phyloP scores from a whole-genome alignment of 2,329 filamentous ascomycete genomes.

The Dactylonectria macrodidyma region DNA sequence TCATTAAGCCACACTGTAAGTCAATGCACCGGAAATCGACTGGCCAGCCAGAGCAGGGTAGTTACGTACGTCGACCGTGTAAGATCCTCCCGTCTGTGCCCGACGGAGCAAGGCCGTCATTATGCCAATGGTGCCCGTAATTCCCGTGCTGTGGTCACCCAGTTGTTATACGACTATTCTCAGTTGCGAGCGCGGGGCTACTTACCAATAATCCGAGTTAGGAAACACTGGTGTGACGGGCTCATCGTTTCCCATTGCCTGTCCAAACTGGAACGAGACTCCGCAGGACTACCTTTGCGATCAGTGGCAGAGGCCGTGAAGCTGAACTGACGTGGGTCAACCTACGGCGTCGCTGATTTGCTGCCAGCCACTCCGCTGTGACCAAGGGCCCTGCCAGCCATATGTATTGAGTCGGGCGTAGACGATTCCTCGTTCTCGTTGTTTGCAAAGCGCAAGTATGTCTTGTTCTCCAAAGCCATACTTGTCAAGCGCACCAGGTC shows the following conservation, averaged over 20 bases:
- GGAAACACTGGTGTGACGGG: conserved; percentile 50
- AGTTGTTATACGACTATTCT: no score
- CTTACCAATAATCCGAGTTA: conserved; percentile 50
- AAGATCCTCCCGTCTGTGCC: conserved; percentile 7
- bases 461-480: conserved; percentile 60
- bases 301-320: no score
- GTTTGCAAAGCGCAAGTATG: conserved; percentile 43
- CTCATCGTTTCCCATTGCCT: conserved; percentile 56
- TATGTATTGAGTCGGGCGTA: conserved; percentile 68
- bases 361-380: conserved; percentile 60
- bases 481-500: conserved; percentile 63
- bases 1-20: no score
- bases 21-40: no score
- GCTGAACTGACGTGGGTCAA: not conserved
- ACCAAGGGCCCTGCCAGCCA: conserved; percentile 60
- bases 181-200: not conserved
- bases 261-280: conserved; percentile 61
- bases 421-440: conserved; percentile 44
- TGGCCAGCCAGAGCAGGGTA: no score
- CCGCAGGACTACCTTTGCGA: conserved; percentile 51
- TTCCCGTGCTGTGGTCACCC: conserved; percentile 8
- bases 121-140: not conserved
- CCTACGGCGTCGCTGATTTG: conserved; percentile 64
- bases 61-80: conserved; percentile 17
- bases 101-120: conserved; percentile 5